These are phyloP conservation scores for Saccharomycopsis sp. DNA, from an alignment of 805 yeast genomes.

Conservation along the genomic window DNA sequence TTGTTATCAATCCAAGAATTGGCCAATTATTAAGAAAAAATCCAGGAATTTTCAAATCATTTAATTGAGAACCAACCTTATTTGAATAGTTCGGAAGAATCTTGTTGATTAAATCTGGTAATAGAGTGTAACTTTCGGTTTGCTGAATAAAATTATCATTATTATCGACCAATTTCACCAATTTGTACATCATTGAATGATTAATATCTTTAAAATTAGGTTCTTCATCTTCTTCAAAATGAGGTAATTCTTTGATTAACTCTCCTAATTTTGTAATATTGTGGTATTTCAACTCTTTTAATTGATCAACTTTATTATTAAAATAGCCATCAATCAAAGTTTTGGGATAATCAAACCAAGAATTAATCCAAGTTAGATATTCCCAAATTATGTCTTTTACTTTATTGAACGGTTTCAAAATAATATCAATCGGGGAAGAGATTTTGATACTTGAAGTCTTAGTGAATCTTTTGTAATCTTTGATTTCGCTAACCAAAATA, in stretches of 20 bases:
- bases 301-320: constrained; percentile 16
- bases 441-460: too few species aligned
- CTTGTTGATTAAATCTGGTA: background rate
- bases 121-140: too few species aligned
- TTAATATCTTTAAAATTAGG: too few species aligned
- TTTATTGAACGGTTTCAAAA: too few species aligned
- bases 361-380: constrained; percentile 16
- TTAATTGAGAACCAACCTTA: too few species aligned
- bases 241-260: constrained; percentile 26
- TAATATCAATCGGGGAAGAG: too few species aligned
- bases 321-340: constrained; percentile 25
- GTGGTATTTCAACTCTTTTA: constrained; percentile 20
- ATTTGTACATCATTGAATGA: background rate
- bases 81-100: background rate
- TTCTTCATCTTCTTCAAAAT: constrained; percentile 26
- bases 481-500: background rate
- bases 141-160: background rate
- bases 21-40: constrained; percentile 59
- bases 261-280: constrained; percentile 30
- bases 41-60: constrained; percentile 26
- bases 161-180: too few species aligned
- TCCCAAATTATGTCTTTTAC: too few species aligned
- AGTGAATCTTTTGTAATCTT: too few species aligned
- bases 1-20: constrained; percentile 27
- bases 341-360: constrained; percentile 25